These are phyloP conservation scores for Podospora anserina DNA, from an alignment of 495 filamentous ascomycete species.

Conservation along the genomic window DNA sequence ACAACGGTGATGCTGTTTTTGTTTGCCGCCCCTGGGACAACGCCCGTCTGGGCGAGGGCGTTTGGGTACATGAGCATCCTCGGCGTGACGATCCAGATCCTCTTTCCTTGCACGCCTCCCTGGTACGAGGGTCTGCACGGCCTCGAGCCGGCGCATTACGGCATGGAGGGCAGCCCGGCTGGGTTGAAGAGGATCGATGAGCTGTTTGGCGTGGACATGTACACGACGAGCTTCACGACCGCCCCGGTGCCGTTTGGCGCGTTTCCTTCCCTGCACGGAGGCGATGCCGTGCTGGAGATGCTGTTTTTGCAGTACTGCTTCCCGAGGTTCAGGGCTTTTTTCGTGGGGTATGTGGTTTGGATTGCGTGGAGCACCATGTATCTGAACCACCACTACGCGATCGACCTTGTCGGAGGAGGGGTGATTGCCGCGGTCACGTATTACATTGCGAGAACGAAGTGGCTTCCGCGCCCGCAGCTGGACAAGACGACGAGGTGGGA, in stretches of 20 bases:
- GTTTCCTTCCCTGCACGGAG: constrained; percentile 88
- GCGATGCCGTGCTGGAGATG: constrained; percentile 78
- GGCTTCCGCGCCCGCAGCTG: constrained; percentile 72
- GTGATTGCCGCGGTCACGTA: constrained; percentile 74
- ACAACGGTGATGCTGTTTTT: constrained; percentile 75
- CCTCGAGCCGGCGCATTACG: constrained; percentile 81
- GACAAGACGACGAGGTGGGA: constrained; percentile 91
- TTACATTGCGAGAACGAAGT: constrained; percentile 73
- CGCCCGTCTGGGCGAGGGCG: constrained; percentile 76
- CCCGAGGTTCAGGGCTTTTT: constrained; percentile 69
- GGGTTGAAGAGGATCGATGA: constrained; percentile 85
- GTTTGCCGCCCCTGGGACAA: constrained; percentile 79
- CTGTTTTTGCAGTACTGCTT: constrained; percentile 93
- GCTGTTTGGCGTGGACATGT: constrained; percentile 83
- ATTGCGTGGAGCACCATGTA: constrained; percentile 99
- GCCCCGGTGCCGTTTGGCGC: constrained; percentile 92
- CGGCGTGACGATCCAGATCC: constrained; percentile 79
- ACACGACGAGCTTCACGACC: constrained; percentile 83
- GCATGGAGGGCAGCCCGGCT: constrained; percentile 80
- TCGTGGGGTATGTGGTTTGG: constrained; percentile 80
- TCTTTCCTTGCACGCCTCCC: constrained; percentile 89
- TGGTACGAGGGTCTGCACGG: constrained; percentile 95
- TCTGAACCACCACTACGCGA: constrained; percentile 91
- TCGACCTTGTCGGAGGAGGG: constrained; percentile 84
- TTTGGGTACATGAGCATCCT: constrained; percentile 91